Conservation (phyloP, 768 basidiomycete genomes). For the Tricholoma matsutake region DNA sequence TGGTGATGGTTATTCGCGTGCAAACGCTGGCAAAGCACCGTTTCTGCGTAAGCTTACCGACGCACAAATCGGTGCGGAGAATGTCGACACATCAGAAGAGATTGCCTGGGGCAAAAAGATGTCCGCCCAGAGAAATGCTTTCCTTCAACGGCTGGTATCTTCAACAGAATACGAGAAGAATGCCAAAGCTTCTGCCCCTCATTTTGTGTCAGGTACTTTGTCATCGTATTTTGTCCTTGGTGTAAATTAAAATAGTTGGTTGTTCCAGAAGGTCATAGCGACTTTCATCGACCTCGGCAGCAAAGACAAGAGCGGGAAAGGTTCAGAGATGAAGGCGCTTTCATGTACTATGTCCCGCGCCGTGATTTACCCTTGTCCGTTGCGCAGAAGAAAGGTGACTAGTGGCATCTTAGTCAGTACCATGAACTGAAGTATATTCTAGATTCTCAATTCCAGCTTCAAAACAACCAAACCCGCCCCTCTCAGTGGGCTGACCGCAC, state of each 20-base stretch:
- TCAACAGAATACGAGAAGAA: constrained; percentile 52
- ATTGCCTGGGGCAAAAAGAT: constrained; percentile 74
- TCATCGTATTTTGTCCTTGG: background rate
- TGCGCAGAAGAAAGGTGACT: constrained; percentile 21
- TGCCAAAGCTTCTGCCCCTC: constrained; percentile 36
- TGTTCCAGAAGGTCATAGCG: constrained; percentile 28
- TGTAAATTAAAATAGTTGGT: background rate
- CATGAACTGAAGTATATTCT: background rate
- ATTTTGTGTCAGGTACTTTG: constrained; percentile 44
- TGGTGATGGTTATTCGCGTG: constrained; percentile 58
- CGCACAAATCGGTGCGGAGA: constrained; percentile 59
- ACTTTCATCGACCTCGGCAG: constrained; percentile 32
- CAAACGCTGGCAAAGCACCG: constrained; percentile 62
- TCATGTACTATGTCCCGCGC: constrained; percentile 50
- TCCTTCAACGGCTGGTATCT: constrained; percentile 67
- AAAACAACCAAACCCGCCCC: constrained; percentile 10
- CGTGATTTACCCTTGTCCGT: constrained; percentile 27
- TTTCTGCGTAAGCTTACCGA: constrained; percentile 51
- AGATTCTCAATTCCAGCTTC: constrained; percentile 13
- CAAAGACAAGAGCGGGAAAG: constrained; percentile 34
- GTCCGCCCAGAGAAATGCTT: constrained; percentile 67
- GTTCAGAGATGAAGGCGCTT: constrained; percentile 41
- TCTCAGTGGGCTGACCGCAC: constrained; percentile 25
- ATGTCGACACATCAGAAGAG: constrained; percentile 77
- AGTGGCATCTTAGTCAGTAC: background rate